phyloP scores from a whole-genome alignment of 495 filamentous ascomycete genomes.

The Aspergillus sclerotiicarbonarius region DNA sequence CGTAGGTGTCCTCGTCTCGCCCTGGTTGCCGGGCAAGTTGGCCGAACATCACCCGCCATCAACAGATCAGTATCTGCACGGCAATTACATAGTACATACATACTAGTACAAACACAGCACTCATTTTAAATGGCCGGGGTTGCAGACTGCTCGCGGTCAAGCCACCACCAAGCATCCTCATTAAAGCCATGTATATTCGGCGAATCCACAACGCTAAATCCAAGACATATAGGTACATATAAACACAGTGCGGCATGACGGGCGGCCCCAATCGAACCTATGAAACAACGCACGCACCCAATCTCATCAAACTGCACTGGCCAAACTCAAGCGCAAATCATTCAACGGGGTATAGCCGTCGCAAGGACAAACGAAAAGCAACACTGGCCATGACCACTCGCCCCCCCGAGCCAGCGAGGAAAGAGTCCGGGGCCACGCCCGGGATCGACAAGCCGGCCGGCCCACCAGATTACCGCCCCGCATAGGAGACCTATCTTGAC shows the following conservation, averaged over 20 bases:
- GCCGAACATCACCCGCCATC: background rate
- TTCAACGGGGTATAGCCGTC: slow-evolving; percentile 20
- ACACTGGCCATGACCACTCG: background rate
- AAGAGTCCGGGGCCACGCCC: slow-evolving; percentile 4
- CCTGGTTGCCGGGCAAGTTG: background rate
- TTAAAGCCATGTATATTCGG: slow-evolving; percentile 13
- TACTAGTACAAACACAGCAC: background rate
- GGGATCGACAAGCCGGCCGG: slow-evolving; percentile 2
- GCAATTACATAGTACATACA: background rate
- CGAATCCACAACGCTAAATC: slow-evolving; percentile 15
- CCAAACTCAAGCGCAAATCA: slow-evolving; percentile 13
- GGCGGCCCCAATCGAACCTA: slow-evolving; percentile 1
- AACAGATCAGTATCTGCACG: background rate
- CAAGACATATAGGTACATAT: slow-evolving; percentile 16
- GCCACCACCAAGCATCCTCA: slow-evolving; percentile 10
- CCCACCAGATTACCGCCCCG: slow-evolving; percentile 22
- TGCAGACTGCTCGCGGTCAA: background rate
- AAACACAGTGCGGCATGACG: slow-evolving; percentile 6
- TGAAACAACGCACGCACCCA: slow-evolving; percentile 2
- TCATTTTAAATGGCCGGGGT: background rate
- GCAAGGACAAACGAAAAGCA: slow-evolving; percentile 16
- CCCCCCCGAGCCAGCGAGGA: slow-evolving; percentile 20
- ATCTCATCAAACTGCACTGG: slow-evolving; percentile 1
- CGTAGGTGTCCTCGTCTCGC: background rate
- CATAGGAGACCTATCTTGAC: slow-evolving; percentile 19